Conservation (phyloP, 2,329 filamentous ascomycete species). For the Alternaria triticina region DNA sequence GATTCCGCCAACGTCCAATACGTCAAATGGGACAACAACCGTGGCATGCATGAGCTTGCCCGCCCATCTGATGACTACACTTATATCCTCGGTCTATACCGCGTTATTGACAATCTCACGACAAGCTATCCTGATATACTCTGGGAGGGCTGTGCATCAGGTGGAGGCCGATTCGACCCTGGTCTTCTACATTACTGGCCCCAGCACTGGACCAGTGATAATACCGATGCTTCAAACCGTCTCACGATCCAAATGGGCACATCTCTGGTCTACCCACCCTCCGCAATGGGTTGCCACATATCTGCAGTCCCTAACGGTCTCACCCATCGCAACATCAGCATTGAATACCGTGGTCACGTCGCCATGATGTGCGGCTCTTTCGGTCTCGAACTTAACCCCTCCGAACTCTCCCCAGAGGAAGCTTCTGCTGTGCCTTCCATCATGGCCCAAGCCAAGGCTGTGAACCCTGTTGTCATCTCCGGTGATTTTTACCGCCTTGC, state of each 20-base stretch:
- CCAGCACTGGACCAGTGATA: conserved; percentile 70
- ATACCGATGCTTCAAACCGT: conserved; percentile 68
- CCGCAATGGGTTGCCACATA: conserved; percentile 70
- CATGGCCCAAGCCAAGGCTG: conserved; percentile 60
- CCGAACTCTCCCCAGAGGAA: conserved; percentile 59
- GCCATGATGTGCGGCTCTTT: conserved; percentile 74
- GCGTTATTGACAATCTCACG: conserved; percentile 66
- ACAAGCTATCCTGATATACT: conserved; percentile 66
- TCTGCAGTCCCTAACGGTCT: conserved; percentile 66
- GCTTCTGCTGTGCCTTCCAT: conserved; percentile 60
- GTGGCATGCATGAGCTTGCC: conserved; percentile 66
- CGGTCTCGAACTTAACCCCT: conserved; percentile 68
- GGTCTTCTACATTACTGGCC: conserved; percentile 70
- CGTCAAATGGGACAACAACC: conserved; percentile 73
- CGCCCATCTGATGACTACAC: conserved; percentile 61
- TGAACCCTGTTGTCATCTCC: conserved; percentile 65
- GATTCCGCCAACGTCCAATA: conserved; percentile 62
- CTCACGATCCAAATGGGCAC: conserved; percentile 70
- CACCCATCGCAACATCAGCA: conserved; percentile 61
- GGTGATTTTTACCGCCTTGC: conserved; percentile 67
- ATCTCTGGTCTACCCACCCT: conserved; percentile 66
- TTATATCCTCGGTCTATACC: conserved; percentile 70
- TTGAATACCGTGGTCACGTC: conserved; percentile 68
- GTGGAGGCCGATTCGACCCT: conserved; percentile 69
- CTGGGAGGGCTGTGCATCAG: conserved; percentile 71